Conservation (phyloP, 2,329 filamentous ascomycete genomes). For the Fusarium haematococcum region DNA sequence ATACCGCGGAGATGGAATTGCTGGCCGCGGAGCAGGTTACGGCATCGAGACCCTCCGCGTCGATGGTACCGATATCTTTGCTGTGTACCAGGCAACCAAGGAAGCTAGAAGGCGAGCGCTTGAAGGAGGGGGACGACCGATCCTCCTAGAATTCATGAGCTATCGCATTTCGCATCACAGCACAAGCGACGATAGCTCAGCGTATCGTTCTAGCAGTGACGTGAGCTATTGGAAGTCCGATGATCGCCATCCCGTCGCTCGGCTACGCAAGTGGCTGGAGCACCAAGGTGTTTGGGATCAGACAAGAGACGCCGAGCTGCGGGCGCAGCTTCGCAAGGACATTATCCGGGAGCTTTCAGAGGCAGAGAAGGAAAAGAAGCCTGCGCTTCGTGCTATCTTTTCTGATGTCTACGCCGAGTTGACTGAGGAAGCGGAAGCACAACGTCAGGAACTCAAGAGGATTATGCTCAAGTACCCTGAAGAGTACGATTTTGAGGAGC, state of each 20-base stretch:
- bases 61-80: conserved; percentile 87
- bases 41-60: conserved; percentile 87
- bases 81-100: conserved; percentile 79
- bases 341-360: conserved; percentile 5
- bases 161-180: conserved; percentile 28
- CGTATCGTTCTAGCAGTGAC: conserved; percentile 10
- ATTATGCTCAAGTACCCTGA: conserved; percentile 16
- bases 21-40: conserved; percentile 81
- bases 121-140: conserved; percentile 6
- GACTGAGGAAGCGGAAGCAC: conserved; percentile 7
- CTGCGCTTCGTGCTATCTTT: conserved; percentile 4
- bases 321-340: conserved; percentile 4
- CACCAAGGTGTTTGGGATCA: conserved; percentile 14
- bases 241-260: conserved; percentile 1
- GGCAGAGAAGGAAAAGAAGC: conserved; percentile 19
- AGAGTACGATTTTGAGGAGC: conserved; percentile 13
- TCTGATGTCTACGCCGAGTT: conserved; percentile 20
- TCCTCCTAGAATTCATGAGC: conserved; percentile 27
- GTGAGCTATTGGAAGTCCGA: conserved; percentile 3
- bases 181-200: conserved; percentile 25
- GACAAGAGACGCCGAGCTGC: not conserved
- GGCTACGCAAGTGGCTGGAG: conserved; percentile 10
- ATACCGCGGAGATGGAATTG: conserved; percentile 86
- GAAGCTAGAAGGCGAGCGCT: conserved; percentile 68
- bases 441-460: not conserved